Conservation (phyloP, 1,284 basidiomycete genomes). For the Tilletia caries region DNA sequence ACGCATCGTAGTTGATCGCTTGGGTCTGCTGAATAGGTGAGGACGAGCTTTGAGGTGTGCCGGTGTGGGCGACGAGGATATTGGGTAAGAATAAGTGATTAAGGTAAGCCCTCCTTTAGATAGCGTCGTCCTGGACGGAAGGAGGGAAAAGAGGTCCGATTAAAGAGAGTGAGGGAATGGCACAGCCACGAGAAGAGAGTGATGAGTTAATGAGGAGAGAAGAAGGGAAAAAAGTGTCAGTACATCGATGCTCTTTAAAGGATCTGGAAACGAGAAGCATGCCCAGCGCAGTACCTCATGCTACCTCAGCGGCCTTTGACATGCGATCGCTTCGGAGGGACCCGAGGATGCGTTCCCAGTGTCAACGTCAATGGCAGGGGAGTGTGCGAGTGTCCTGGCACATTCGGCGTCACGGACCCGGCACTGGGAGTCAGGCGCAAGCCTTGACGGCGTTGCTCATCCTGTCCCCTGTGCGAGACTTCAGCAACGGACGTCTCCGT, state of each 20-base stretch:
- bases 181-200: slow-evolving; percentile 5
- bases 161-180: not conserved
- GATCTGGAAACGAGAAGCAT: too few relatives aligned
- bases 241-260: not conserved
- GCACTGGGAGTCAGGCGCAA: too few relatives aligned
- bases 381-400: too few relatives aligned
- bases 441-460: too few relatives aligned
- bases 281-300: too few relatives aligned
- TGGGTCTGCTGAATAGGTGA: not conserved
- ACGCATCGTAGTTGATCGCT: slow-evolving; percentile 2
- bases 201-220: not conserved
- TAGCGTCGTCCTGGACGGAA: not conserved
- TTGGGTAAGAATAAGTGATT: not conserved
- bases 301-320: too few relatives aligned
- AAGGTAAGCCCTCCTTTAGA: not conserved
- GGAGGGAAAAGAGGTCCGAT: not conserved
- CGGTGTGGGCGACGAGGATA: not conserved
- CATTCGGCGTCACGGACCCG: too few relatives aligned
- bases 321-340: too few relatives aligned
- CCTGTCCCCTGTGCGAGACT: too few relatives aligned
- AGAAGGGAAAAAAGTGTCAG: not conserved
- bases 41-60: not conserved
- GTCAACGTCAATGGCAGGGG: too few relatives aligned
- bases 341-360: too few relatives aligned
- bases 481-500: too few relatives aligned